Base-by-base conservation (phyloP, 805 yeast species). In the Lachancea kluyveri region DNA sequence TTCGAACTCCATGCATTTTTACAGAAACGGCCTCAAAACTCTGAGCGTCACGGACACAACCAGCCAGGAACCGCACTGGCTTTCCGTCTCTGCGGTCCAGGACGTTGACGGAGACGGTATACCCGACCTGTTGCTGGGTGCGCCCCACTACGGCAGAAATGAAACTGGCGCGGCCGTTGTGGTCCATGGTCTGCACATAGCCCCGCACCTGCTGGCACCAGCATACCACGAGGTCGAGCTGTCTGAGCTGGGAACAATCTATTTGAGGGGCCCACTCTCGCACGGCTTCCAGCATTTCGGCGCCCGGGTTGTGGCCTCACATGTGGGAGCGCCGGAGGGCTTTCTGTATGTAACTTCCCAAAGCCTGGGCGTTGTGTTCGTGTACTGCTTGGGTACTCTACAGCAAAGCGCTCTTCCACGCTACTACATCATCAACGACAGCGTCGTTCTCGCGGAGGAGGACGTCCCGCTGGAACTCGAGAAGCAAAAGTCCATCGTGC, bases 101-200 rank as follows among this genome's bases (percentile, higher is more conserved):
- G 67, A 65, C 37, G 26, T 60, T 6, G 56, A 59, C 42, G 50
- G 46, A 4, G 71, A 65, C 38, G 68, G 66, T 0, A 35, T 52
- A 5, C 58, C 57, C 1, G 73, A 68, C 26, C 37, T 76, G 8
- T 36, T 72, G 2, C 45, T 76, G 3, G 65, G 71, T 0, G 66
- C 76, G 1, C 66, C 70, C 3, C 56, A 50, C 28, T 51, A 58
- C 17, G 77, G 67, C 31, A 30, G 37, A 4, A 37, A 44, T n/a
- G 50, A 50, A 25, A 36, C 38, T 8, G 55, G 55, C 4, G 31
- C 43, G 33, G 39, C 33, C 5, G 29, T 28, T 6, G 28, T 41
- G 12, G 31, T 42, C 11, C 40, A 33, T 13, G 48, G 51, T 18
- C 36, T 23, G 19, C 26, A 33, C 5, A 25, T 54, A 16, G 24